Evolutionary conservation across 225 moss, liverwort and hornwort genomes (phyloP).

Genomic region (Pleurozium schreberi): DNA sequence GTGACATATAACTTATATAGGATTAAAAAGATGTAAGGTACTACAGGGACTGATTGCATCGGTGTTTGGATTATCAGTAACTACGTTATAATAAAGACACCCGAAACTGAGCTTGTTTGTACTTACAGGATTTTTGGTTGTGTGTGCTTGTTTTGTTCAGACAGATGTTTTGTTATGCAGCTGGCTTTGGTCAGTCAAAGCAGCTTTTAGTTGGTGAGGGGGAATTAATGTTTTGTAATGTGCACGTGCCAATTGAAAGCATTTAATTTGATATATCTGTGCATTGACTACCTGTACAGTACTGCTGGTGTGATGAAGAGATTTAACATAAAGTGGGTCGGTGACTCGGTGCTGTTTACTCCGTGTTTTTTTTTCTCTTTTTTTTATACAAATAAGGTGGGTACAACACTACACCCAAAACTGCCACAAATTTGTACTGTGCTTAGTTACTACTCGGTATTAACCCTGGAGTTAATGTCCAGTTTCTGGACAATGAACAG

Average conservation of each 20-base stretch:
- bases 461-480: no score
- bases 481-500: no score
- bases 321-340: not conserved
- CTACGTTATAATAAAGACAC: not conserved
- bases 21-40: not conserved
- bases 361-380: no score
- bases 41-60: not conserved
- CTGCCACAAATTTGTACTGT: no score
- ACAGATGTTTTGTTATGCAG: not conserved
- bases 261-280: not conserved
- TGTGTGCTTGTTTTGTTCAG: not conserved
- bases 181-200: not conserved
- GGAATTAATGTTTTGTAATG: not conserved
- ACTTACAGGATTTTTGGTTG: not conserved
- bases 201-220: not conserved
- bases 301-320: not conserved
- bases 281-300: not conserved
- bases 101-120: not conserved
- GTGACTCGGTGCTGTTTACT: not conserved
- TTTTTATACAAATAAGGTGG: no score
- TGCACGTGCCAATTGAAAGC: not conserved
- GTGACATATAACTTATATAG: not conserved
- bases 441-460: no score
- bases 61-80: not conserved
- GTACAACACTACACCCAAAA: no score